Base-by-base conservation (phyloP, 805 yeast genomes). In the Candida ipomoeae region DNA sequence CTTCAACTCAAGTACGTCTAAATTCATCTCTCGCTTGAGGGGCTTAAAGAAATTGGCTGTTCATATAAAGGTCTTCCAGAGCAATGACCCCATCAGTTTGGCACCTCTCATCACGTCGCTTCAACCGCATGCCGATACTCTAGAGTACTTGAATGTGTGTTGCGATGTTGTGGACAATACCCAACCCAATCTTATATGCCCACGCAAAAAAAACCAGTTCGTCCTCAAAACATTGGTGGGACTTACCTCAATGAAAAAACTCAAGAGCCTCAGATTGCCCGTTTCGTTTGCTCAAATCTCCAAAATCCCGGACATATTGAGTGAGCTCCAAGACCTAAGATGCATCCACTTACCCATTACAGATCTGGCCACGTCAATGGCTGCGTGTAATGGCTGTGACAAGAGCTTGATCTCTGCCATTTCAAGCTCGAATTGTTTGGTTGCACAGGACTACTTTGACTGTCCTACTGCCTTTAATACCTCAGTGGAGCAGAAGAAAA, bases 371-470 rank as follows among this genome's bases (percentile, higher is more conserved):
- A 18, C 43, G 10, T 39, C 48, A 11, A 29, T 44, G 4, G 33
- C 38, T 2, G 42, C 54, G 10, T 56, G 60, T 48, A 43, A 43
- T 33, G 38, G 39, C 17, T 55, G 60, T 40, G 31, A 35, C 31
- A 44, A 18, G 4, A 37, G 48, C 6, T 46, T 44, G n/a, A 34
- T 47, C 3, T 52, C 49, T 32, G 50, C 52, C 5, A 36, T 51
- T 18, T 53, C 48, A 40, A 48, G 35, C 34, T 29, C 53, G 3
- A 51, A 45, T 18, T 55, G 56, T 29, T 50, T 57, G 33, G 51
- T 57, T 3, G 51, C 57, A 5, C 53, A 46, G 31, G 57, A 52
- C 35, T 55, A 48, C 37, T 53, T 57, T 40, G 33, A 44, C 26
- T 55, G 60, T 23, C 50, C 57, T 3, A 53, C 48, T 36, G 38